Conservation (phyloP, 192 early-diverging fungal species). For the Linnemannia elongata region DNA sequence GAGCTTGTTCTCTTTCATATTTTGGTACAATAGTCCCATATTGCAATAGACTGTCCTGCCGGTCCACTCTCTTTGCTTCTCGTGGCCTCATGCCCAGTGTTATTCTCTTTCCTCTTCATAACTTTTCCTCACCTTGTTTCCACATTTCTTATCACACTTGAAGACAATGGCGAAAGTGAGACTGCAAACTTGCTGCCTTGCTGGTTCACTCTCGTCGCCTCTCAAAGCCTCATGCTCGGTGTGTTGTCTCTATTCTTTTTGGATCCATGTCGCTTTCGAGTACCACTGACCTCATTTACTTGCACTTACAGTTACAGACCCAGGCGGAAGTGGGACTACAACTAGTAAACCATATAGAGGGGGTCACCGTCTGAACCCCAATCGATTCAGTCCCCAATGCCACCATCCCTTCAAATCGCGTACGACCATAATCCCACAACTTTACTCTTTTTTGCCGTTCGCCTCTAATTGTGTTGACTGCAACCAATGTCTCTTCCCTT, state of each 20-base stretch:
- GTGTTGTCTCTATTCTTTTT: background rate
- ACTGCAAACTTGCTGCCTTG: too few relatives aligned
- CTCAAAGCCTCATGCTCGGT: background rate
- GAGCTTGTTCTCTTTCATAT: background rate
- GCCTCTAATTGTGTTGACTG: background rate
- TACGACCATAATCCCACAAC: background rate
- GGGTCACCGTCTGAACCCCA: background rate
- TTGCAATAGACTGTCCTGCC: background rate
- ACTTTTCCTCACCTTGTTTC: too few relatives aligned
- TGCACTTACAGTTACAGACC: background rate
- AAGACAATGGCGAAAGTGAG: too few relatives aligned
- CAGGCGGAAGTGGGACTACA: background rate
- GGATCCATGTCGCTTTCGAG: background rate
- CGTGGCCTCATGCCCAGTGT: too few relatives aligned
- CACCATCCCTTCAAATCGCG: background rate
- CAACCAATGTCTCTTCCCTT: background rate
- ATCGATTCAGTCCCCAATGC: background rate
- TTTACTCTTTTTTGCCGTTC: background rate
- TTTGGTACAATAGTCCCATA: background rate
- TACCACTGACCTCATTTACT: background rate
- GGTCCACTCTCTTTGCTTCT: background rate
- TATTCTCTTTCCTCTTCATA: too few relatives aligned
- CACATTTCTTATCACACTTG: too few relatives aligned
- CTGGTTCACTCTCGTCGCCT: background rate
- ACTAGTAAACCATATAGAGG: background rate